A percentile compares a stretch with the other conserved stretches of the same genome.
Evolutionary conservation across 805 yeast genomes (phyloP).

Genomic region (Wickerhamomyces mucosus): DNA sequence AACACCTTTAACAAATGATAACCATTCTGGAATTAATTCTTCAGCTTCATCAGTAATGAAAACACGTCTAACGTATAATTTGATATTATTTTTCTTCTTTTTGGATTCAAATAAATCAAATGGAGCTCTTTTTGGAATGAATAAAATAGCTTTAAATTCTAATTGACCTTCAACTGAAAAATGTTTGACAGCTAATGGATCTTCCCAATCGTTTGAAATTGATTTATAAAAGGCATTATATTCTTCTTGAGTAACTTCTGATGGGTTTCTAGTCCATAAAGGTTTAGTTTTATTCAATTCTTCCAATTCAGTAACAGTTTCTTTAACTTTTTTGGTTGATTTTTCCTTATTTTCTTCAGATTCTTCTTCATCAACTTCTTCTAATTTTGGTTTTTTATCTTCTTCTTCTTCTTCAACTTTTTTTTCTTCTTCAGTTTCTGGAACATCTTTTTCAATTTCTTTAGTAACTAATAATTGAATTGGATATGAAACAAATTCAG

Average conservation of each 20-base stretch:
- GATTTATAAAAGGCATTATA: constrained; percentile 99
- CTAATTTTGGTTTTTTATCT: constrained; percentile 63
- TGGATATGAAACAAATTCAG: constrained; percentile 99
- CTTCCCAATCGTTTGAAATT: constrained; percentile 99
- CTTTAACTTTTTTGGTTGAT: constrained; percentile 84
- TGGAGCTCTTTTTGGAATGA: constrained; percentile 99
- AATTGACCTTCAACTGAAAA: constrained; percentile 99
- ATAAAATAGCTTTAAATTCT: constrained; percentile 96
- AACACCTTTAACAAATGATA: constrained; percentile 95
- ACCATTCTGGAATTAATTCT: constrained; percentile 98
- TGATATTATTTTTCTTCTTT: constrained; percentile 99
- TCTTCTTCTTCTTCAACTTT: constrained; percentile 43
- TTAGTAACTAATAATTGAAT: constrained; percentile 96
- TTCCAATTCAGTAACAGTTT: constrained; percentile 90
- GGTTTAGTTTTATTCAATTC: constrained; percentile 99
- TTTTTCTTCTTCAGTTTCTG: constrained; percentile 59
- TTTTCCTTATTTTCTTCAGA: constrained; percentile 62
- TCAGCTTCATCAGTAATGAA: constrained; percentile 99
- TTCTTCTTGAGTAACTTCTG: constrained; percentile 96
- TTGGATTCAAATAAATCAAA: constrained; percentile 95
- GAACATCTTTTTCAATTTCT: constrained; percentile 97
- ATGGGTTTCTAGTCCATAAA: constrained; percentile 98
- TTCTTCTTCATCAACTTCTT: constrained; percentile 65
- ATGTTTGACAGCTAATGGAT: constrained; percentile 98
- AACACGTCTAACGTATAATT: constrained; percentile 97